Percentiles rank a stretch among this genome's conserved stretches.
phyloP scores from a whole-genome alignment of 163 green algal species.

The Volvox carteri region DNA sequence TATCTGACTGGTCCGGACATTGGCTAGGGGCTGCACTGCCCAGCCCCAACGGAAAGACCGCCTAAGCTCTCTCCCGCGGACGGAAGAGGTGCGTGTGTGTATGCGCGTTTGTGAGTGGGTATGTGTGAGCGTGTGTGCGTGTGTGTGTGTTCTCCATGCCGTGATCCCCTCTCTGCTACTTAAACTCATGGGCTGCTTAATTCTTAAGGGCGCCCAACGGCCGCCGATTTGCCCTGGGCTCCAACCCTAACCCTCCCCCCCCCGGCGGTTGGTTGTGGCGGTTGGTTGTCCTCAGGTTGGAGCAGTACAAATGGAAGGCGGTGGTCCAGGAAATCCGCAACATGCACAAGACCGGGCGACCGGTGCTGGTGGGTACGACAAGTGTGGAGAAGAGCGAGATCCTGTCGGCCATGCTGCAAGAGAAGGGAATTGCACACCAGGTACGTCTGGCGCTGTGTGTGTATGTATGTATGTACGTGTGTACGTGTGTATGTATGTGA shows the following conservation, averaged over 20 bases:
- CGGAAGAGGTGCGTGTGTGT: no score
- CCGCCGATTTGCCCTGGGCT: background rate
- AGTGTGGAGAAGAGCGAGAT: conserved; percentile 95
- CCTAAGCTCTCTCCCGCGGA: no score
- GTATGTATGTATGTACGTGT: no score
- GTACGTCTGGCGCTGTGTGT: no score
- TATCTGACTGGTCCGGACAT: background rate
- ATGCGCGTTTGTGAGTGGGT: no score
- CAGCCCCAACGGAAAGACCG: no score
- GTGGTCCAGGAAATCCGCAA: conserved; percentile 16
- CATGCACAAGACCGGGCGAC: conserved; percentile 88
- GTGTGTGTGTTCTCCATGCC: no score
- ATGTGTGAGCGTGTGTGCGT: no score
- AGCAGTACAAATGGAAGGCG: conserved; percentile 86
- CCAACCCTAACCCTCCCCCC: background rate
- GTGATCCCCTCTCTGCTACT: background rate
- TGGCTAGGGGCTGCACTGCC: background rate
- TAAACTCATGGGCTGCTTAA: no score
- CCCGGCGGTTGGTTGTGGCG: no score
- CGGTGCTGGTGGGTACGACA: conserved; percentile 96
- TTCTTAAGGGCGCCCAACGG: background rate
- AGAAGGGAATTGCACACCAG: conserved; percentile 89
- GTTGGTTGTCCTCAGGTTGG: conserved; percentile 56
- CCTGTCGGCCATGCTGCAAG: conserved; percentile 83
- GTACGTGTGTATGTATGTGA: background rate